Evolutionary conservation across 768 basidiomycete genomes (phyloP), one percentile per base, ranked within the genome.

Genomic region (Boletus coccyginus): DNA sequence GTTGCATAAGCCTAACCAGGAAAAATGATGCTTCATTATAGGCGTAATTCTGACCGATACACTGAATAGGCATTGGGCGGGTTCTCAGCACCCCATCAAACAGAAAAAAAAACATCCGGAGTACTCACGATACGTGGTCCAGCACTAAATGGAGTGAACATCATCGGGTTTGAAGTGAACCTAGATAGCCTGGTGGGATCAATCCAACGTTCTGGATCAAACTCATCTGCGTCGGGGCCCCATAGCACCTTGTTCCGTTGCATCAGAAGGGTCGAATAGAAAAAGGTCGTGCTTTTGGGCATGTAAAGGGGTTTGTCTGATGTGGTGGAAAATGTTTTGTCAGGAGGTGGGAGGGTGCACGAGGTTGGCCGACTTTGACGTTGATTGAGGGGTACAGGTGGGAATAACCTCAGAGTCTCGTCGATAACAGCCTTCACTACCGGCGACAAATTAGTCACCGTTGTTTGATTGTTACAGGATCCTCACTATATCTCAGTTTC

Each of bases 171-270:
- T 2, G 78, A 70, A 19, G 78, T 79, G 60, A 80, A 81, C 53
- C 65, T 74, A 3, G 76, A 74, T 19, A 85, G 52, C n/a, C 82
- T 75, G 32, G 72, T 73, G 0, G 81, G 78, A 39, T 88, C 80
- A 7, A 90, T 71, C 91, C 91, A 94, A 40, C 91, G 78, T 33
- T 89, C 85, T 7, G 89, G 89, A 53, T 88, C 81, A 66, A 92
- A 94, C n/a, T 77, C 78, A 63, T 89, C 80, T 0, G 90, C 89
- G 58, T 92, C 87, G 0, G 75, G 63, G 3, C 91, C 91, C 91
- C 90, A 93, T 0, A 90, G 71, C 17, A 74, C 78, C 43, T 77
- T 75, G 60, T 85, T 86, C 0, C 88, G 80, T 52, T 92, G 91
- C 52, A 81, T 82, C 40, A 90, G 72, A 33, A 89, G 70, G 0